Percentiles rank a stretch among this genome's conserved stretches.
Evolutionary conservation across 2,329 filamentous ascomycete species (phyloP).

Genomic region (Periconia digitata): DNA sequence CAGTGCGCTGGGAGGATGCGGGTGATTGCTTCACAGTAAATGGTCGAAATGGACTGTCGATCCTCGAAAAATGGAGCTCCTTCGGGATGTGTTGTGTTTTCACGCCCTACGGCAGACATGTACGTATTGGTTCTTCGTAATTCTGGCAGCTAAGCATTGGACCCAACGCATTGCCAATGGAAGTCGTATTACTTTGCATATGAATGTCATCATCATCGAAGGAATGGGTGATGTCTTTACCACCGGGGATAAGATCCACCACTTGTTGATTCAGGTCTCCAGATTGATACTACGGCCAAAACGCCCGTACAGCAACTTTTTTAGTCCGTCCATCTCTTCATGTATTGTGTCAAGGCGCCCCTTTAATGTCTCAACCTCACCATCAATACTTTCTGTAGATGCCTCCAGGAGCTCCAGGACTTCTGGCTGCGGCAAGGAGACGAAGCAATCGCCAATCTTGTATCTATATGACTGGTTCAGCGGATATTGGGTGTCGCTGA

Average conservation of each 20-base stretch:
- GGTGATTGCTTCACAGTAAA: too few relatives aligned
- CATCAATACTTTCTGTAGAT: constrained; percentile 72
- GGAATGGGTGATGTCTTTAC: neutral
- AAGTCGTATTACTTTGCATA: neutral
- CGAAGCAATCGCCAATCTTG: constrained; percentile 95
- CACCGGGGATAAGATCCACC: too few relatives aligned
- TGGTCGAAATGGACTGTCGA: too few relatives aligned
- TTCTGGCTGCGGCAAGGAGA: constrained; percentile 79
- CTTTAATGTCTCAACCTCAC: constrained; percentile 74
- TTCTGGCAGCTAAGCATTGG: too few relatives aligned
- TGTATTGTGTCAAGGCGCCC: constrained; percentile 72
- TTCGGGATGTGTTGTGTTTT: too few relatives aligned
- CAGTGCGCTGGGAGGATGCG: neutral
- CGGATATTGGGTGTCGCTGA: neutral
- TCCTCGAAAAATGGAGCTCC: too few relatives aligned
- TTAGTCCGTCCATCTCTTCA: constrained; percentile 87
- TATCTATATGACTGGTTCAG: constrained; percentile 62
- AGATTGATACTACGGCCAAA: constrained; percentile 98
- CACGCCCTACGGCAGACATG: too few relatives aligned
- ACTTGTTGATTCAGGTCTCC: constrained; percentile 63
- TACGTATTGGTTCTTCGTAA: too few relatives aligned
- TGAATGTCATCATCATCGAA: neutral
- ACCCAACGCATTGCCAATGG: neutral
- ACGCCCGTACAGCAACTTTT: constrained; percentile 88
- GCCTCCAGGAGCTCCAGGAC: constrained; percentile 81